Percentiles rank a stretch among this genome's conserved stretches.
These are phyloP conservation scores for Fusarium stilboides DNA, from an alignment of 2,329 filamentous ascomycete genomes.

Conservation along the genomic window DNA sequence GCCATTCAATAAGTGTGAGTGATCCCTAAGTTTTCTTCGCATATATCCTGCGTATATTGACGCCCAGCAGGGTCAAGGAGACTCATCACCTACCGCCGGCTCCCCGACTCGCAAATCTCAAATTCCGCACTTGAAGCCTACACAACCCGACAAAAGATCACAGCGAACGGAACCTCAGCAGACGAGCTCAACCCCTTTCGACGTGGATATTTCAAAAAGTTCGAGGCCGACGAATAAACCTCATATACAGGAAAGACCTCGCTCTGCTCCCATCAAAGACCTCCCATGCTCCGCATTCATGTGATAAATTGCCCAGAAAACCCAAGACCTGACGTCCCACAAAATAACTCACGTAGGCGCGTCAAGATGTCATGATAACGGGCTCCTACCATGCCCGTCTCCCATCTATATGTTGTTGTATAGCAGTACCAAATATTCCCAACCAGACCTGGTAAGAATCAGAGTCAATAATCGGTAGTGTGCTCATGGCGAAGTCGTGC, in stretches of 20 bases:
- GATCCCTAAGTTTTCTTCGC: not conserved
- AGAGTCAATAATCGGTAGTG: conserved; percentile 18
- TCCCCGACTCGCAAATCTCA: conserved; percentile 72
- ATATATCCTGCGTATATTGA: not conserved
- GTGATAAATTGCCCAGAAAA: conserved; percentile 38
- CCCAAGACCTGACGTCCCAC: conserved; percentile 34
- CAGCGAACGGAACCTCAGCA: conserved; percentile 63
- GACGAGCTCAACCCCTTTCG: conserved; percentile 75
- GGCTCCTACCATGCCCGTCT: conserved; percentile 37
- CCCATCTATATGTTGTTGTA: conserved; percentile 46
- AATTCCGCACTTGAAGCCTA: conserved; percentile 58
- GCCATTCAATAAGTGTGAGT: conserved; percentile 87
- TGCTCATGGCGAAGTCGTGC: conserved; percentile 11
- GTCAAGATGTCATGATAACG: conserved; percentile 41
- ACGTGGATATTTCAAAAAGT: conserved; percentile 71
- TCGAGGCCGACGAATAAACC: conserved; percentile 57
- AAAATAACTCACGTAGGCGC: conserved; percentile 34
- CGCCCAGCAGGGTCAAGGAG: conserved; percentile 80
- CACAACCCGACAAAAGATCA: conserved; percentile 49
- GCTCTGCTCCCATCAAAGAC: conserved; percentile 44
- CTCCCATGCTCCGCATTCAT: conserved; percentile 43
- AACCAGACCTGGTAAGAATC: conserved; percentile 22
- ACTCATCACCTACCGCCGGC: conserved; percentile 86
- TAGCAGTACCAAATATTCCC: conserved; percentile 31
- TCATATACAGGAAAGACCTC: conserved; percentile 42